A percentile compares a stretch with the other conserved stretches of the same genome.
These are phyloP conservation scores for Neoarthrinium moseri DNA, from an alignment of 2,329 filamentous ascomycete genomes.

Conservation along the genomic window DNA sequence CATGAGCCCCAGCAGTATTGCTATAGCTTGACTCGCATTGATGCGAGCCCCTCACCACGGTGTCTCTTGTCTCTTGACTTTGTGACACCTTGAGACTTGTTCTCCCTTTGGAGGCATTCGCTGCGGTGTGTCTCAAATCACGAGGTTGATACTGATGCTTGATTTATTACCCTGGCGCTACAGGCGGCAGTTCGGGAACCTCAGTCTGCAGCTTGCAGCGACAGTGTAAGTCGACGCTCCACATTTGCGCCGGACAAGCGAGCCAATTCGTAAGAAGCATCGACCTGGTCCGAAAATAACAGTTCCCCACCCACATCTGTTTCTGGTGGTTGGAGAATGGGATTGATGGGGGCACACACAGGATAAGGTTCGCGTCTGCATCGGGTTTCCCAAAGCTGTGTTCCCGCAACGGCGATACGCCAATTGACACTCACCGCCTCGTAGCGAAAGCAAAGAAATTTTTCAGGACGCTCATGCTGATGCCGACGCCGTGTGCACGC, in stretches of 20 bases:
- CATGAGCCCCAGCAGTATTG: no score
- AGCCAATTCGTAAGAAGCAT: neutral
- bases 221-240: neutral
- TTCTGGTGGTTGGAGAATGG: neutral
- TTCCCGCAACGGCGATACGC: slow-evolving; percentile 2
- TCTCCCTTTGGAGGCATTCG: no score
- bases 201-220: neutral
- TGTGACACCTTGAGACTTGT: no score
- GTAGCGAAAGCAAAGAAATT: no score
- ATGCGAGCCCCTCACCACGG: no score
- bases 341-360: neutral
- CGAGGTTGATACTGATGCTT: no score
- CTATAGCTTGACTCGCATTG: no score
- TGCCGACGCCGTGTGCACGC: no score
- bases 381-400: slow-evolving; percentile 5
- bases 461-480: no score
- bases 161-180: slow-evolving; percentile 2
- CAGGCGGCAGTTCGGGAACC: neutral
- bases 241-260: neutral
- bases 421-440: slow-evolving; percentile 2
- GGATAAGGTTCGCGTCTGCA: neutral
- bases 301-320: slow-evolving; percentile 1
- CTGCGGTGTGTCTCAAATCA: no score
- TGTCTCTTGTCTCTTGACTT: no score
- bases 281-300: neutral